phyloP scores from a whole-genome alignment of 441 rosid genomes.

The Gossypium lobatum region DNA sequence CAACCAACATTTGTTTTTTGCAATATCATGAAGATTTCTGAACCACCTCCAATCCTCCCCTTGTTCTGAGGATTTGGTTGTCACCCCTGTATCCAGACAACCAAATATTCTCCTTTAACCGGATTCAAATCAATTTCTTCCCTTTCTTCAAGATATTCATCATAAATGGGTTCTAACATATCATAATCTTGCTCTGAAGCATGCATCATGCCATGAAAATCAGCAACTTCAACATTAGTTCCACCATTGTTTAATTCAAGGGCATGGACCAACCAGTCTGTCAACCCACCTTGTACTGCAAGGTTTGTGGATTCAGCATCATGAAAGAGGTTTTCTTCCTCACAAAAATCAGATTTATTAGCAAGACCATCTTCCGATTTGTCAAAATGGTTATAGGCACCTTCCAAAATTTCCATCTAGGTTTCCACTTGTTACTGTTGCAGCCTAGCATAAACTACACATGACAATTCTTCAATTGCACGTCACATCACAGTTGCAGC shows the following conservation, averaged over 20 bases:
- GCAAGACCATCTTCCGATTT: background rate
- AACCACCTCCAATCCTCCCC: constrained; percentile 37
- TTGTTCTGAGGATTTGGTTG: background rate
- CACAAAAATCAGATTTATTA: background rate
- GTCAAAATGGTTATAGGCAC: background rate
- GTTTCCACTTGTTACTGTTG: background rate
- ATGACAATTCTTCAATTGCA: background rate
- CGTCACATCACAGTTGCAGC: background rate
- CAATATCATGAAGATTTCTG: constrained; percentile 58
- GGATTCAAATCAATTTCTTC: no score
- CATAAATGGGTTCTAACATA: background rate
- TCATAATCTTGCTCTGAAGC: background rate
- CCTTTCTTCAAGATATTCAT: background rate
- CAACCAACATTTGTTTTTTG: constrained; percentile 33
- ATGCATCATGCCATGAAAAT: background rate
- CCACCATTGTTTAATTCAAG: background rate
- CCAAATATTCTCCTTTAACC: no score
- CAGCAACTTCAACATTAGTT: background rate
- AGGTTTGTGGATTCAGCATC: no score
- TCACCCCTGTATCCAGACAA: background rate
- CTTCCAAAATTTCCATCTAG: background rate
- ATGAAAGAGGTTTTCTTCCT: background rate
- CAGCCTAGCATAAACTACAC: background rate
- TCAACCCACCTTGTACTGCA: no score
- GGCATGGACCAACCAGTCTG: no score